Percentiles rank a stretch among this genome's conserved stretches.
Conservation (phyloP, 257 asterid genomes). For the Solanum stenotomum region DNA sequence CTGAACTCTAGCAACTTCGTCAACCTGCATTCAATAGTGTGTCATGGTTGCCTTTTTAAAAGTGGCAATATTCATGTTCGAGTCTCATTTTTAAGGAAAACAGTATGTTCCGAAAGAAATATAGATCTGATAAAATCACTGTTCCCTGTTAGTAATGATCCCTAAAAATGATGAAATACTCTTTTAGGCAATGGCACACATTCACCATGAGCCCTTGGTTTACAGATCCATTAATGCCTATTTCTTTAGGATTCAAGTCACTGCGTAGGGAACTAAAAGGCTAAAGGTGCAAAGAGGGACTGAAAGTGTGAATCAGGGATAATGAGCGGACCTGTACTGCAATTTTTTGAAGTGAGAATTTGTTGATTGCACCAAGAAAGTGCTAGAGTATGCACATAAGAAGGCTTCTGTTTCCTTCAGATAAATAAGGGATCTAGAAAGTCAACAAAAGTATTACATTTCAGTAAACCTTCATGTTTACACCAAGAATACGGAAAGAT, state of each 20-base stretch:
- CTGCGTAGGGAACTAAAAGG: background rate
- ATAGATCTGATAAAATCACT: background rate
- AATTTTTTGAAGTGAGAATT: background rate
- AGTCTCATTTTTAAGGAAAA: background rate
- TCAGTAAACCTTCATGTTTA: background rate
- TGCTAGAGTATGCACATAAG: background rate
- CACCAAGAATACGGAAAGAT: background rate
- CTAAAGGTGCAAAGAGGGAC: background rate
- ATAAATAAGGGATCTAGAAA: background rate
- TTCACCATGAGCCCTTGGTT: background rate
- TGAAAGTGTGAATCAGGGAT: background rate
- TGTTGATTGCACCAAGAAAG: background rate
- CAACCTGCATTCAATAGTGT: background rate
- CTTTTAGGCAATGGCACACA: background rate
- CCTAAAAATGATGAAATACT: background rate
- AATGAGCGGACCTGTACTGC: background rate
- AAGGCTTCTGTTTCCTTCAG: background rate
- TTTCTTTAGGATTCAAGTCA: background rate
- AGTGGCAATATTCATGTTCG: background rate
- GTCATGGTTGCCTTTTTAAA: background rate
- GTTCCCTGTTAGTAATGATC: background rate
- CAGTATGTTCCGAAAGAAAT: background rate
- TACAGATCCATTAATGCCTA: background rate
- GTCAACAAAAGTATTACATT: background rate
- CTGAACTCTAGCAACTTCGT: background rate